These are phyloP conservation scores for Neoarthrinium moseri DNA, from an alignment of 2,329 filamentous ascomycete genomes.

Conservation along the genomic window DNA sequence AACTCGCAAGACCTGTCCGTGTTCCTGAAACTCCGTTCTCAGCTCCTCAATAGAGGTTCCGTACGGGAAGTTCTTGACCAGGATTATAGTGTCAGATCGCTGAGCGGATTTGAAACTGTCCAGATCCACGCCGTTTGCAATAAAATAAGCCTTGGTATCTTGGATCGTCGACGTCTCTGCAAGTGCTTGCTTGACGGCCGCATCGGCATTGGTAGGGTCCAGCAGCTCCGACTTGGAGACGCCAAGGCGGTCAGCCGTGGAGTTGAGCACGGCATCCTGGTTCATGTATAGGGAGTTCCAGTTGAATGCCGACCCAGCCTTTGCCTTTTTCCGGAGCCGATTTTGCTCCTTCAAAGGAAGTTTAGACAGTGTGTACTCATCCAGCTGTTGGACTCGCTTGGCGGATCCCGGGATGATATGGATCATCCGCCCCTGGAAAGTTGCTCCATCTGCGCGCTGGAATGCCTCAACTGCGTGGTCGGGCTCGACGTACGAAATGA, in stretches of 20 bases:
- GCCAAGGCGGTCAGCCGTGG: slow-evolving; percentile 81
- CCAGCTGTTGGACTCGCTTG: slow-evolving; percentile 78
- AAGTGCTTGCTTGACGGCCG: slow-evolving; percentile 93
- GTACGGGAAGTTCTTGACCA: slow-evolving; percentile 94
- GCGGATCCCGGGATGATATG: slow-evolving; percentile 84
- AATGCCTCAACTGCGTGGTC: slow-evolving; percentile 77
- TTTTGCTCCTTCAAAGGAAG: slow-evolving; percentile 93
- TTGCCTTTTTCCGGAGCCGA: slow-evolving; percentile 79
- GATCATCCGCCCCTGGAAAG: slow-evolving; percentile 88
- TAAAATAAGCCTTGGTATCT: slow-evolving; percentile 92
- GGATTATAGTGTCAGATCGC: slow-evolving; percentile 80
- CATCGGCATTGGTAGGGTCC: slow-evolving; percentile 93
- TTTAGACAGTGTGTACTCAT: slow-evolving; percentile 88
- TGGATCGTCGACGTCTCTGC: slow-evolving; percentile 96
- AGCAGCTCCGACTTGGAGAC: slow-evolving; percentile 88
- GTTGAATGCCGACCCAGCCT: slow-evolving; percentile 80
- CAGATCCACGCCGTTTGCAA: slow-evolving; percentile 83
- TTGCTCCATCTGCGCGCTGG: slow-evolving; percentile 74
- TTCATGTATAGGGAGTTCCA: slow-evolving; percentile 99
- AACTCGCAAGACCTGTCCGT: slow-evolving; percentile 76
- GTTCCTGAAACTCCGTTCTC: slow-evolving; percentile 78
- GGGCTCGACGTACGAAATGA: slow-evolving; percentile 74
- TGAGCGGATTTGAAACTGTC: slow-evolving; percentile 85
- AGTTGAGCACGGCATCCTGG: slow-evolving; percentile 90
- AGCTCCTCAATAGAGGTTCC: slow-evolving; percentile 79